phyloP scores from a whole-genome alignment of 1,284 basidiomycete genomes.

The Cutaneotrichosporon dermatis region DNA sequence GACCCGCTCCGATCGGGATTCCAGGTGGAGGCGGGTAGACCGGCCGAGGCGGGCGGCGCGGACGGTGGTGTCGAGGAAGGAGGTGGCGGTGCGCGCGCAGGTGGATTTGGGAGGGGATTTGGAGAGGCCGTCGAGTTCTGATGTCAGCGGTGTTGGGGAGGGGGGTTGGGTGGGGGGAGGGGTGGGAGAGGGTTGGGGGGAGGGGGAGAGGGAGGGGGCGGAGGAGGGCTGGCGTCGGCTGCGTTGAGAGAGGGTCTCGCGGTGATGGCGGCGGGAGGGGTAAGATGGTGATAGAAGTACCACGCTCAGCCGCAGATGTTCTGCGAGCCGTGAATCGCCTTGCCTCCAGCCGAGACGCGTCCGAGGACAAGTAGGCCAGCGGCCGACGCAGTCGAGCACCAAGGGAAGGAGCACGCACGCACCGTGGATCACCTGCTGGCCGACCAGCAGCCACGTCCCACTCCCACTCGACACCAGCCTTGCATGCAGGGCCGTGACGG shows the following conservation, averaged over 20 bases:
- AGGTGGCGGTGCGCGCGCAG: constrained; percentile 4
- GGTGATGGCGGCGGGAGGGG: no score
- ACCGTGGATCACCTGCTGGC: constrained; percentile 11
- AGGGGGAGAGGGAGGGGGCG: no score
- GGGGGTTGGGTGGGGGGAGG: background rate
- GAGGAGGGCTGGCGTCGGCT: no score
- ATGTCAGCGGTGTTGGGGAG: background rate
- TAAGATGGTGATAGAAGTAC: no score
- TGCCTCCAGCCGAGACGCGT: no score
- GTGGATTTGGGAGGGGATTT: background rate
- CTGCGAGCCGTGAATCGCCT: no score
- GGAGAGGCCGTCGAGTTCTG: constrained; percentile 19
- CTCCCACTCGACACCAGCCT: background rate
- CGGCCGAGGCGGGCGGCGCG: background rate
- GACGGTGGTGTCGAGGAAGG: constrained; percentile 1
- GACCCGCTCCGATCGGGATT: constrained; percentile 3
- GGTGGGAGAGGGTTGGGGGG: background rate
- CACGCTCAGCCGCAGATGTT: no score
- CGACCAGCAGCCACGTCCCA: constrained; percentile 5
- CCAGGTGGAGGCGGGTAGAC: background rate
- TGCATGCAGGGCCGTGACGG: constrained; percentile 6
- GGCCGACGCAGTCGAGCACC: no score
- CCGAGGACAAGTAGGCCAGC: no score
- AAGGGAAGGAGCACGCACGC: no score
- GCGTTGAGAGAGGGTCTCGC: no score